Conservation (phyloP, 2,329 filamentous ascomycete species). For the Sarocladiaceae sp. region DNA sequence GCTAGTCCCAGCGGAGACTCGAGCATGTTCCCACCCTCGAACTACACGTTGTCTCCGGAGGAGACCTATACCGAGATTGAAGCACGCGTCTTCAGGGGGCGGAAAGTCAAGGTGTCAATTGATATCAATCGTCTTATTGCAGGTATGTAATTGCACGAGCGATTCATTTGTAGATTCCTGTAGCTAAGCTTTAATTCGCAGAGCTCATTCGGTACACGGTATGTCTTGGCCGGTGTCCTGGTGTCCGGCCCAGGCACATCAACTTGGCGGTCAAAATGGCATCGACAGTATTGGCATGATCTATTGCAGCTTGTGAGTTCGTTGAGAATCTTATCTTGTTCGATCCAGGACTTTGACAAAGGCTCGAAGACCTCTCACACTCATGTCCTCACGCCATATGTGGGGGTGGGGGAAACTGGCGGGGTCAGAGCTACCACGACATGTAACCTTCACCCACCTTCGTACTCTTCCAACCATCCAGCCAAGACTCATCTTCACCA, state of each 20-base stretch:
- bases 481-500: no score
- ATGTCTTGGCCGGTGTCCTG: conserved; percentile 35
- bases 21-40: neutral
- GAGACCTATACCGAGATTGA: neutral
- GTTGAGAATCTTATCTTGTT: no score
- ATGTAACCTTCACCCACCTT: no score
- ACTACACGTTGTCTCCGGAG: neutral
- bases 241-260: conserved; percentile 33
- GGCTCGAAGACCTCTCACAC: no score
- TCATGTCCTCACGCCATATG: no score
- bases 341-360: no score
- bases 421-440: no score
- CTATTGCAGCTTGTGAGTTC: neutral
- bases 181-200: conserved; percentile 11
- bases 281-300: conserved; percentile 2
- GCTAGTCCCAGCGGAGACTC: neutral
- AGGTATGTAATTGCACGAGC: conserved; percentile 21
- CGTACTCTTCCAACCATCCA: no score
- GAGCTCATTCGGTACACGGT: conserved; percentile 29
- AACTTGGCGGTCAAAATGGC: conserved; percentile 26
- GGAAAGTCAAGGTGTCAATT: conserved; percentile 28
- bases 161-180: neutral
- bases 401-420: neutral
- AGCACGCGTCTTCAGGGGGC: neutral
- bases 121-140: conserved; percentile 28